Evolutionary conservation across 495 filamentous ascomycete species (phyloP).

Genomic region (Lasiosphaeris hirsuta): DNA sequence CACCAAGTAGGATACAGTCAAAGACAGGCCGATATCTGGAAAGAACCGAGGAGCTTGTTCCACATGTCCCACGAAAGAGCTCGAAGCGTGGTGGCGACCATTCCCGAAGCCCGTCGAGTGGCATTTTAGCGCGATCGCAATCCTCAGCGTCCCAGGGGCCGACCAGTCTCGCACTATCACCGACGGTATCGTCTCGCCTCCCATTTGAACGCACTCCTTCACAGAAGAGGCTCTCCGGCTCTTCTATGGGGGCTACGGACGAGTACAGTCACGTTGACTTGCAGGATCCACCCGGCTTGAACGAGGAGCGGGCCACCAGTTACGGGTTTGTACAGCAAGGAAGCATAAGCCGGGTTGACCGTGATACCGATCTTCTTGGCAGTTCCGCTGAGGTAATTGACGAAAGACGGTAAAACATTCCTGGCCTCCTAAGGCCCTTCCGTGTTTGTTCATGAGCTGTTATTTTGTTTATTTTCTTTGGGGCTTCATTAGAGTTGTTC

Average conservation of each 20-base stretch:
- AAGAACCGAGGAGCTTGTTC: constrained; percentile 51
- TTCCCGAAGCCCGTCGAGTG: constrained; percentile 20
- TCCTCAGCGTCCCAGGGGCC: neutral
- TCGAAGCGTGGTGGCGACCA: constrained; percentile 51
- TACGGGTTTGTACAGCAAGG: constrained; percentile 74
- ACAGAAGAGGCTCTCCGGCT: constrained; percentile 48
- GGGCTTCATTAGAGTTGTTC: neutral
- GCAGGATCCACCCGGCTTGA: constrained; percentile 18
- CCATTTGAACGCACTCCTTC: constrained; percentile 60
- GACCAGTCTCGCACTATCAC: constrained; percentile 10
- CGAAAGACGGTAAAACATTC: constrained; percentile 18
- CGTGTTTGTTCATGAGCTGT: neutral
- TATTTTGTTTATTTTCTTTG: neutral
- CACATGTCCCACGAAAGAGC: constrained; percentile 58
- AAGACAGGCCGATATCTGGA: constrained; percentile 48
- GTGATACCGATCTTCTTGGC: constrained; percentile 40
- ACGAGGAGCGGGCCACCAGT: constrained; percentile 58
- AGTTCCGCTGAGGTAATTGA: constrained; percentile 52
- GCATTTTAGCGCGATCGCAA: constrained; percentile 10
- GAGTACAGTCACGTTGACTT: constrained; percentile 37
- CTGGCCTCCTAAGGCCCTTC: neutral
- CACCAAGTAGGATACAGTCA: too few species aligned
- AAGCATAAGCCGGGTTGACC: constrained; percentile 55
- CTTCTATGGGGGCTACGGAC: constrained; percentile 46
- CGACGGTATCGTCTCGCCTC: constrained; percentile 40